Conservation (phyloP, 768 basidiomycete species). For the Tricholoma hemisulphureum region DNA sequence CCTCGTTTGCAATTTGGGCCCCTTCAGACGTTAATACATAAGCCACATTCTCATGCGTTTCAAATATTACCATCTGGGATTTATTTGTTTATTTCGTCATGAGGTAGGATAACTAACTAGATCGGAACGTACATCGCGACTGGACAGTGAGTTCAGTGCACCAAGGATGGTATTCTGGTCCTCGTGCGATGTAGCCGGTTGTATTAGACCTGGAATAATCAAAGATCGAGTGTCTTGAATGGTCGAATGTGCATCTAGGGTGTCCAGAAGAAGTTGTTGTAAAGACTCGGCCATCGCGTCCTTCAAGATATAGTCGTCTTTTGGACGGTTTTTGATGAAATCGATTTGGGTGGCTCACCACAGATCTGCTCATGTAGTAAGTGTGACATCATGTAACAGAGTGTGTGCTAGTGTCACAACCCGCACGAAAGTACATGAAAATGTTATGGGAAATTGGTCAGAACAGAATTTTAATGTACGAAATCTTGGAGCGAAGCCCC, state of each 20-base stretch:
- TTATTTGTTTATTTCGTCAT: slow-evolving; percentile 15
- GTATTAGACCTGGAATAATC: slow-evolving; percentile 59
- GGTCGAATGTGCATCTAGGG: slow-evolving; percentile 51
- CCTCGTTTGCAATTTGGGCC: slow-evolving; percentile 66
- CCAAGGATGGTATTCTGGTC: slow-evolving; percentile 84
- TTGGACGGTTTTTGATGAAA: too few species aligned
- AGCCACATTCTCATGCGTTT: slow-evolving; percentile 70
- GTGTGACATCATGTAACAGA: too few species aligned
- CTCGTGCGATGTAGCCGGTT: slow-evolving; percentile 63
- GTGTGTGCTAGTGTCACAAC: too few species aligned
- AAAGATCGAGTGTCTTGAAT: slow-evolving; percentile 73
- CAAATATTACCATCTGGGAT: slow-evolving; percentile 77
- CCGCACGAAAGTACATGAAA: too few species aligned
- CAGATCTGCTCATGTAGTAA: too few species aligned
- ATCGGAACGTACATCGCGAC: slow-evolving; percentile 66
- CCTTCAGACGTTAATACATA: slow-evolving; percentile 85
- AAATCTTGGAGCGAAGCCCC: too few species aligned
- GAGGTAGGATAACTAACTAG: slow-evolving; percentile 4
- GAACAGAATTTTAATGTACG: too few species aligned
- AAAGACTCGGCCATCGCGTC: slow-evolving; percentile 68
- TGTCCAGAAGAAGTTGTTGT: slow-evolving; percentile 77
- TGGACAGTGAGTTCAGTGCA: slow-evolving; percentile 85
- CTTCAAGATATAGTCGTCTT: too few species aligned
- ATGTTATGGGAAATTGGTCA: too few species aligned
- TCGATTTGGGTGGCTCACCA: too few species aligned